Evolutionary conservation across 1,139 yeast genomes (phyloP).

Genomic region (Lodderomyces elongisporus): DNA sequence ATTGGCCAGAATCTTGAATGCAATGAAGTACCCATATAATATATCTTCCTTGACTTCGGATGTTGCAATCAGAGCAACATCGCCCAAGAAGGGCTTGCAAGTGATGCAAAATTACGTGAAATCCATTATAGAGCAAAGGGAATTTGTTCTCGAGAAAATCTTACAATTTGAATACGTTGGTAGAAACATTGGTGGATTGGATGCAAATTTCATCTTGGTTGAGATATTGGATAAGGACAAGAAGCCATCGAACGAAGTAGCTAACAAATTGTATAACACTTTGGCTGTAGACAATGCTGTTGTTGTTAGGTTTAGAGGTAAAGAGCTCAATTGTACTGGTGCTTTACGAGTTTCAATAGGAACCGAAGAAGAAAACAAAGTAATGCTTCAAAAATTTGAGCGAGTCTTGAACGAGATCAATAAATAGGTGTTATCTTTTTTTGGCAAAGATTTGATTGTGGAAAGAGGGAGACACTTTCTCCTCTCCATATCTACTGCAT

Average conservation of each 20-base stretch:
- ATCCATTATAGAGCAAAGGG: constrained; percentile 52
- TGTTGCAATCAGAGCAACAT: constrained; percentile 71
- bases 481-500: too few species aligned
- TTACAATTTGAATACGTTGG: constrained; percentile 60
- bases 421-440: background rate
- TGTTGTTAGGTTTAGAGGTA: constrained; percentile 88
- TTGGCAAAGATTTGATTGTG: too few species aligned
- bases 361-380: constrained; percentile 65
- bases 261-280: constrained; percentile 57
- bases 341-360: constrained; percentile 86
- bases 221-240: constrained; percentile 63
- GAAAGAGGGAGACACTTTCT: too few species aligned
- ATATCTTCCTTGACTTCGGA: constrained; percentile 78
- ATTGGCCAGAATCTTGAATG: constrained; percentile 65
- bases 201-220: constrained; percentile 77
- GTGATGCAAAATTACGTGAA: constrained; percentile 55
- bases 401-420: constrained; percentile 11
- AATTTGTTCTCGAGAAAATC: constrained; percentile 46
- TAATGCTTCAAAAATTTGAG: constrained; percentile 49
- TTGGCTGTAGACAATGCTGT: constrained; percentile 72
- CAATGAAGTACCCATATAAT: constrained; percentile 95
- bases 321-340: constrained; percentile 83
- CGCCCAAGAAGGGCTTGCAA: constrained; percentile 47
- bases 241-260: constrained; percentile 63
- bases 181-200: constrained; percentile 76